phyloP scores from a whole-genome alignment of 805 yeast species.

The Teunomyces tritomae region DNA sequence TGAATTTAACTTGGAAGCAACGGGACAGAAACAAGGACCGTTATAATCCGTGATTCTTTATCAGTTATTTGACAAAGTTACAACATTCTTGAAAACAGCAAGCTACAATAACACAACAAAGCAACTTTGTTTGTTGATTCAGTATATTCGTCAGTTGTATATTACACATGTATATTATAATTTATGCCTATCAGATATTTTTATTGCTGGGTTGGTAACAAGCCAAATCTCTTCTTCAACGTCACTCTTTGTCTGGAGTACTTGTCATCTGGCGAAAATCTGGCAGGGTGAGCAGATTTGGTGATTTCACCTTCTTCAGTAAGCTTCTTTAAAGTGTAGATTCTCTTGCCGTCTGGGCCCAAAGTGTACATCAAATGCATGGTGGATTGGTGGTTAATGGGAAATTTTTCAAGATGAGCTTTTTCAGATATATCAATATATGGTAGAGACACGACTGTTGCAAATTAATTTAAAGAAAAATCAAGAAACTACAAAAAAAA shows the following conservation, averaged over 20 bases:
- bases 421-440: background rate
- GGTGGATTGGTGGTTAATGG: conserved; percentile 14
- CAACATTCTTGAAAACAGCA: too few relatives aligned
- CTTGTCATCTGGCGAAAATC: conserved; percentile 99
- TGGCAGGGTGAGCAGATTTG: conserved; percentile 98
- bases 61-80: too few relatives aligned
- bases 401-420: conserved; percentile 8
- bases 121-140: background rate
- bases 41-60: conserved; percentile 8
- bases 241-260: conserved; percentile 99
- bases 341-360: conserved; percentile 92
- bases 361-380: conserved; percentile 99
- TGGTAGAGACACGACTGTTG: conserved; percentile 4
- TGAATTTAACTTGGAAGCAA: conserved; percentile 65
- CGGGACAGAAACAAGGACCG: conserved; percentile 60
- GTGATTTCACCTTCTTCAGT: conserved; percentile 91
- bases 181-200: background rate
- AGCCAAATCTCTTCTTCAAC: conserved; percentile 86
- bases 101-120: too few relatives aligned
- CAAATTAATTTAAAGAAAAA: too few relatives aligned
- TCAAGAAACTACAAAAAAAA: too few relatives aligned
- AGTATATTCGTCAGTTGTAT: background rate
- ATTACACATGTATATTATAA: background rate
- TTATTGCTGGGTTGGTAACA: conserved; percentile 78
- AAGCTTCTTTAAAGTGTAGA: conserved; percentile 83